Conservation (phyloP, 257 asterid species). For the Nicotiana tabacum region DNA sequence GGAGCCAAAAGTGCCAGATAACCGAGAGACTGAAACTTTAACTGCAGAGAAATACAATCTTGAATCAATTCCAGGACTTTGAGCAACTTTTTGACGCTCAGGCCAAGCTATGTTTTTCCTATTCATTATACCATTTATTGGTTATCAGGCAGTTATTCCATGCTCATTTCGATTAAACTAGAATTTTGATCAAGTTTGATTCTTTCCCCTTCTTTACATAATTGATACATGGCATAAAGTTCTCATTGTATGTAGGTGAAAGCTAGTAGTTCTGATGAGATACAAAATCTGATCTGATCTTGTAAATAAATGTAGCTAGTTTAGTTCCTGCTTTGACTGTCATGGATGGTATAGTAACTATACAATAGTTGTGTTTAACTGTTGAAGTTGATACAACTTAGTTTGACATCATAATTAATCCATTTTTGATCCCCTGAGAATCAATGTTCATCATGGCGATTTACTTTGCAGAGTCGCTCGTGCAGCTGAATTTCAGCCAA, state of each 20-base stretch:
- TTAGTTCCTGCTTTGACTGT: background rate
- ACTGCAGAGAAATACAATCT: conserved; percentile 75
- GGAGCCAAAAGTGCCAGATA: conserved; percentile 51
- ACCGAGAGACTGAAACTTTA: conserved; percentile 44
- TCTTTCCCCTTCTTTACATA: background rate
- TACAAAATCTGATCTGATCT: background rate
- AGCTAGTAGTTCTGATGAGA: background rate
- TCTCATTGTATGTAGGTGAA: background rate
- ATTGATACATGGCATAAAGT: background rate
- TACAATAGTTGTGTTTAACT: background rate
- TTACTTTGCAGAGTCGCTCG: background rate
- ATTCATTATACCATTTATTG: conserved; percentile 11
- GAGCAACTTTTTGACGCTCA: conserved; percentile 38
- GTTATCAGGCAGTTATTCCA: background rate
- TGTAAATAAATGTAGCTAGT: conserved; percentile 2
- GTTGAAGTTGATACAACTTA: background rate
- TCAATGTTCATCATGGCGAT: background rate
- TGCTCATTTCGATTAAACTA: background rate
- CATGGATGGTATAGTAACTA: background rate
- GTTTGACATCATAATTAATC: background rate
- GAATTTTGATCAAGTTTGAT: background rate
- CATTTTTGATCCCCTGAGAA: background rate
- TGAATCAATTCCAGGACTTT: conserved; percentile 96
- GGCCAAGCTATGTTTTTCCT: background rate
- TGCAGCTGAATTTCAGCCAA: background rate